These are phyloP conservation scores for Sporothrix variecibatus DNA, from an alignment of 2,329 filamentous ascomycete genomes.

Conservation along the genomic window DNA sequence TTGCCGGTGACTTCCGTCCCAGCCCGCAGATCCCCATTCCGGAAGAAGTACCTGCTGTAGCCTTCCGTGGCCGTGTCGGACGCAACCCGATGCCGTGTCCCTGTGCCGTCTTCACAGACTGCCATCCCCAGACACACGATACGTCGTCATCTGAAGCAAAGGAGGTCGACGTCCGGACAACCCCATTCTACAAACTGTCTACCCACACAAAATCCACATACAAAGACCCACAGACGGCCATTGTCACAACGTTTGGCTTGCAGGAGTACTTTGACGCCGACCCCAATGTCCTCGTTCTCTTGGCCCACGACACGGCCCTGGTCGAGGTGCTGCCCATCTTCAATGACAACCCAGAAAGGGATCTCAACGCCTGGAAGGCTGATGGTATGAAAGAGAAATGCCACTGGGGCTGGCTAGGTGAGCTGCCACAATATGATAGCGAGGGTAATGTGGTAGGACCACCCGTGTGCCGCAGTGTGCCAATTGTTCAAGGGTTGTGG, in stretches of 20 bases:
- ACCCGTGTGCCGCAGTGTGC: background rate
- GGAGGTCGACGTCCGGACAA: background rate
- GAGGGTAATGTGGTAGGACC: background rate
- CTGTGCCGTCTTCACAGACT: background rate
- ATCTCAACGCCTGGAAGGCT: background rate
- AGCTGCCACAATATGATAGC: background rate
- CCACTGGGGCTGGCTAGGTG: background rate
- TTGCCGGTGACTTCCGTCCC: background rate
- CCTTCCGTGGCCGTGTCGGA: background rate
- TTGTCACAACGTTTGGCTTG: background rate
- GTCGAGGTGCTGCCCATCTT: background rate
- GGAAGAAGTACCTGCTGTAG: background rate
- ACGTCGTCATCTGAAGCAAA: background rate
- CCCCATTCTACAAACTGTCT: background rate
- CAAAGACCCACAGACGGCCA: conserved; percentile 4
- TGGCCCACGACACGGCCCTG: background rate
- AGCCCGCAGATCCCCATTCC: background rate
- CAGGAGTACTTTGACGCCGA: background rate
- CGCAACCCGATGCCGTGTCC: background rate
- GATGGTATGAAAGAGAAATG: background rate
- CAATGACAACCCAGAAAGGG: background rate
- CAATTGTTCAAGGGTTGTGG: background rate
- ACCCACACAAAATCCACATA: background rate
- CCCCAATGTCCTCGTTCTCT: background rate
- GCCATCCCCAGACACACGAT: background rate